These are phyloP conservation scores for Sporisorium exsertum DNA, from an alignment of 1,284 basidiomycete genomes.

Conservation along the genomic window DNA sequence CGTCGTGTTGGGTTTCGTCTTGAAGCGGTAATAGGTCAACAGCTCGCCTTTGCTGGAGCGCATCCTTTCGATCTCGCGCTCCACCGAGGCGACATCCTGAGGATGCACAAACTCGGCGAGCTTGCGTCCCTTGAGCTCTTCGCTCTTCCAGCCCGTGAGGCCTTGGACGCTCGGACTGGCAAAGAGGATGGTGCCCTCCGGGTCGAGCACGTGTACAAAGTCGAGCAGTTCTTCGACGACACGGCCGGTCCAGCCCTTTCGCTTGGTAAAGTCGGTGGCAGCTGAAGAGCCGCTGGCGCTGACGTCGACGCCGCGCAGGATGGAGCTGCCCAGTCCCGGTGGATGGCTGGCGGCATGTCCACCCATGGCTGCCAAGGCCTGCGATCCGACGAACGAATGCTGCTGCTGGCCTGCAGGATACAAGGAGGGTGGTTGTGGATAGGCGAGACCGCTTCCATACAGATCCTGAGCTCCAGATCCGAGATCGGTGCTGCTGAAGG, in stretches of 20 bases:
- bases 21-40: constrained; percentile 61
- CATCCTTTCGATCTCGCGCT: constrained; percentile 52
- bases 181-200: constrained; percentile 53
- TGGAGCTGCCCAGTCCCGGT: constrained; percentile 50
- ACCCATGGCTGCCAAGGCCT: constrained; percentile 33
- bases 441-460: constrained; percentile 21
- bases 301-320: constrained; percentile 51
- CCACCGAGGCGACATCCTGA: constrained; percentile 57
- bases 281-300: constrained; percentile 51
- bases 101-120: constrained; percentile 59
- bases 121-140: constrained; percentile 57
- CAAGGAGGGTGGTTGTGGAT: constrained; percentile 28
- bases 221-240: constrained; percentile 64
- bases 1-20: constrained; percentile 52
- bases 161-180: constrained; percentile 54
- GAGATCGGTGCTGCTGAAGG: constrained; percentile 33
- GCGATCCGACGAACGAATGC: constrained; percentile 36
- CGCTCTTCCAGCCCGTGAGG: constrained; percentile 62
- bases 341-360: constrained; percentile 58
- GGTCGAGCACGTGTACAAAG: constrained; percentile 63
- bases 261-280: constrained; percentile 61
- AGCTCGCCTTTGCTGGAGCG: constrained; percentile 51
- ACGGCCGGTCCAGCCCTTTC: constrained; percentile 62
- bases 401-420: constrained; percentile 35
- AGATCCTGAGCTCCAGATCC: constrained; percentile 14